phyloP scores from a whole-genome alignment of 139 green algal genomes.

The Coccomyxa sp. region DNA sequence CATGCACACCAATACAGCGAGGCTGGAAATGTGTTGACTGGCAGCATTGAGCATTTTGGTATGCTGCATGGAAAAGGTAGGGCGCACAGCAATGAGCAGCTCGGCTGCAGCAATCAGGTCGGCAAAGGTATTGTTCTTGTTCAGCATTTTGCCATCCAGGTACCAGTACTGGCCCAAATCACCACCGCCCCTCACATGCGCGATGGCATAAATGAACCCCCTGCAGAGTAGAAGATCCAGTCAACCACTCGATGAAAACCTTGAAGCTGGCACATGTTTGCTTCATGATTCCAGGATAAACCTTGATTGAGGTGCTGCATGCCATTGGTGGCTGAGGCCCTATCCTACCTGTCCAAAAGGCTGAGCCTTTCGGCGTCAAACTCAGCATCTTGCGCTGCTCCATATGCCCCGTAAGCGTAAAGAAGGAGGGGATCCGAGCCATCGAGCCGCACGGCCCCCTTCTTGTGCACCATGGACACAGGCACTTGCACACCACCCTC shows the following conservation, averaged over 20 bases:
- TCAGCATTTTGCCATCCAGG: conserved; percentile 63
- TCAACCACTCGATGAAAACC: background rate
- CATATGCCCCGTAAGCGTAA: conserved; percentile 47
- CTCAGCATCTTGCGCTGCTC: conserved; percentile 53
- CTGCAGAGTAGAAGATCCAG: conserved; percentile 48
- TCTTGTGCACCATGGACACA: conserved; percentile 64
- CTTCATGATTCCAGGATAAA: background rate
- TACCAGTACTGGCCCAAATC: conserved; percentile 82
- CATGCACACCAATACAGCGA: background rate
- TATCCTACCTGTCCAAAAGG: conserved; percentile 72
- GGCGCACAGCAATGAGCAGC: conserved; percentile 44
- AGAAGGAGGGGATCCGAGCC: conserved; percentile 56
- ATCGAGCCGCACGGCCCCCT: conserved; percentile 57
- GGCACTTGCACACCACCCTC: conserved; percentile 59
- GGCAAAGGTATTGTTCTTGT: conserved; percentile 76
- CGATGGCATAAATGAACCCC: conserved; percentile 72
- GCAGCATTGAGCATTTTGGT: background rate
- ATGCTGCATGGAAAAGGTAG: background rate
- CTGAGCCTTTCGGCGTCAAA: conserved; percentile 50
- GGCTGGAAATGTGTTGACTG: background rate
- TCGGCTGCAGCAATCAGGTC: conserved; percentile 72
- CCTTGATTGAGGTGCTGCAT: background rate
- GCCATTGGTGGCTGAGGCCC: background rate
- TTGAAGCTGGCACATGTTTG: background rate
- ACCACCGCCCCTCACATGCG: conserved; percentile 78